Percentiles rank a stretch among this genome's conserved stretches.
These are phyloP conservation scores for Stephania cephalantha DNA, from an alignment of 164 flowering plant genomes.

Conservation along the genomic window DNA sequence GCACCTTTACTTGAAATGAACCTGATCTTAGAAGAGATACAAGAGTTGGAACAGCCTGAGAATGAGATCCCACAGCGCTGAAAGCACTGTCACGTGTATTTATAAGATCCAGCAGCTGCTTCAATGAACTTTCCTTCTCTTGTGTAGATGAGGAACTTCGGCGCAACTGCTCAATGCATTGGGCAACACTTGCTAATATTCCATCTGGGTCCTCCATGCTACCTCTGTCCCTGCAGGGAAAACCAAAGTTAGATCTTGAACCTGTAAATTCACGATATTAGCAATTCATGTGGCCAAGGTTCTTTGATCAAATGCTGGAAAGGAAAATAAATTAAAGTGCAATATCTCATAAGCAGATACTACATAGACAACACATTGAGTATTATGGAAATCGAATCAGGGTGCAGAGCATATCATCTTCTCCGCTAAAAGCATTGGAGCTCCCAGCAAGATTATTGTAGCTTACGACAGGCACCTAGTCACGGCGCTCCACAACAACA, in stretches of 20 bases:
- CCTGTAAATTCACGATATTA: neutral
- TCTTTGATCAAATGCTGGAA: neutral
- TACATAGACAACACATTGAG: constrained; percentile 1
- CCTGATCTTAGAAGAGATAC: constrained; percentile 94
- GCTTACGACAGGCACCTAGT: neutral
- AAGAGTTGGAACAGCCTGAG: constrained; percentile 95
- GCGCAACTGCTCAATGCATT: constrained; percentile 91
- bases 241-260: neutral
- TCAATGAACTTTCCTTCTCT: constrained; percentile 77
- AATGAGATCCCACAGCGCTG: constrained; percentile 96
- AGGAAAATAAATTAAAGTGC: neutral
- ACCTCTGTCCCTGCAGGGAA: constrained; percentile 61
- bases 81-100: constrained; percentile 84
- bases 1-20: constrained; percentile 71
- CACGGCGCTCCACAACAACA: too few relatives aligned
- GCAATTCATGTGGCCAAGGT: neutral
- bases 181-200: constrained; percentile 94
- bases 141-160: constrained; percentile 67
- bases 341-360: neutral
- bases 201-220: constrained; percentile 99
- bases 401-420: neutral
- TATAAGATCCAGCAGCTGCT: constrained; percentile 75
- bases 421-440: neutral
- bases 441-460: neutral
- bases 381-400: neutral